Percentiles rank a stretch among this genome's conserved stretches.
These are phyloP conservation scores for Penicillium fimorum DNA, from an alignment of 495 filamentous ascomycete species.

Conservation along the genomic window DNA sequence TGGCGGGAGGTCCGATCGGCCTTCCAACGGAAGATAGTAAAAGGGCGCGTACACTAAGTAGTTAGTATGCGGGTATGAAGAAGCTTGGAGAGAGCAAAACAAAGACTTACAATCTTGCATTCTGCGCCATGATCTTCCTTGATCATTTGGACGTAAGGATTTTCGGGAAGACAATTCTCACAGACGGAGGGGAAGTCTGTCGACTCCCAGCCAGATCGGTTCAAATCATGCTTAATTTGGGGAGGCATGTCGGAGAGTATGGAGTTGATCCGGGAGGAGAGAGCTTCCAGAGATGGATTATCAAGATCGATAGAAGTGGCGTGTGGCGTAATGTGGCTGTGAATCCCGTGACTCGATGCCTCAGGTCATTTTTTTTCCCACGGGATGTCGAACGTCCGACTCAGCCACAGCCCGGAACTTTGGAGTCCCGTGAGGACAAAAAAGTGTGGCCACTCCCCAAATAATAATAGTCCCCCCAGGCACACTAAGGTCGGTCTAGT, in stretches of 20 bases:
- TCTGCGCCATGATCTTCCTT: slow-evolving; percentile 89
- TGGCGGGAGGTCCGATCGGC: slow-evolving; percentile 82
- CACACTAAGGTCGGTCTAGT: slow-evolving; percentile 6
- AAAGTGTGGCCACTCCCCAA: slow-evolving; percentile 8
- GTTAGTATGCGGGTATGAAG: slow-evolving; percentile 12
- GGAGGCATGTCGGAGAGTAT: slow-evolving; percentile 42
- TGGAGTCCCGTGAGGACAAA: slow-evolving; percentile 10
- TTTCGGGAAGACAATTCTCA: slow-evolving; percentile 86
- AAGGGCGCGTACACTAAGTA: slow-evolving; percentile 78
- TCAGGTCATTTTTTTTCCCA: background rate
- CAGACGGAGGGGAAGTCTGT: slow-evolving; percentile 72
- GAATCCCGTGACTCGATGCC: slow-evolving; percentile 2
- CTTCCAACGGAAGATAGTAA: slow-evolving; percentile 95
- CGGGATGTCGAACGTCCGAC: slow-evolving; percentile 19
- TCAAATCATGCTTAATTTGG: slow-evolving; percentile 92
- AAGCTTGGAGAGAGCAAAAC: background rate
- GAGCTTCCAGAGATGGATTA: slow-evolving; percentile 11
- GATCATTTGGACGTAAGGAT: slow-evolving; percentile 97
- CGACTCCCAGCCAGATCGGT: slow-evolving; percentile 92
- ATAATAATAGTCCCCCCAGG: background rate
- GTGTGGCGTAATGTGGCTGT: slow-evolving; percentile 17
- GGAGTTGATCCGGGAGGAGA: slow-evolving; percentile 5
- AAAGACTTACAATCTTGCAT: slow-evolving; percentile 51
- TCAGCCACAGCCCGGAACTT: slow-evolving; percentile 24
- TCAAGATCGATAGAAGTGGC: slow-evolving; percentile 15